These are phyloP conservation scores for Crithidia sp. DNA, from an alignment of 208 protist genomes.

Conservation along the genomic window DNA sequence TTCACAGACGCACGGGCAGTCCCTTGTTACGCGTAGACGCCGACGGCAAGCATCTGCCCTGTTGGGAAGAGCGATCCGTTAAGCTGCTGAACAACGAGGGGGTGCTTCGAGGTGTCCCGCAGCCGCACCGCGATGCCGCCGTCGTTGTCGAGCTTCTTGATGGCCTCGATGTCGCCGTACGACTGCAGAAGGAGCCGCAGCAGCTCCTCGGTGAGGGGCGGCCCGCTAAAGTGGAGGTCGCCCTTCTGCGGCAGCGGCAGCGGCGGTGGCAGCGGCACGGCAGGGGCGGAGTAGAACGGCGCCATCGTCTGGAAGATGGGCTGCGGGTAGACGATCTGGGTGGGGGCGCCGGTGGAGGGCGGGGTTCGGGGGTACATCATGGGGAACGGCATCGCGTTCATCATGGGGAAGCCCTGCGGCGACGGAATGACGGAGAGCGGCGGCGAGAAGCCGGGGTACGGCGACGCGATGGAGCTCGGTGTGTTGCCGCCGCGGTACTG, in stretches of 20 bases:
- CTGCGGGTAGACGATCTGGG: conserved; percentile 56
- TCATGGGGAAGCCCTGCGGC: conserved; percentile 53
- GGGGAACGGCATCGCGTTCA: conserved; percentile 50
- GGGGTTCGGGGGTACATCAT: conserved; percentile 58
- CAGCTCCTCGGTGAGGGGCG: conserved; percentile 58
- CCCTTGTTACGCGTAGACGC: conserved; percentile 60
- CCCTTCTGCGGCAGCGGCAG: conserved; percentile 61
- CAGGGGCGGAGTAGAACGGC: conserved; percentile 28
- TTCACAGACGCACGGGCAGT: not conserved
- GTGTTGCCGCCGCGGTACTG: conserved; percentile 59
- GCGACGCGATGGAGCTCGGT: conserved; percentile 30
- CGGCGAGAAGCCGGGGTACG: conserved; percentile 35
- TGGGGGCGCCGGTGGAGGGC: conserved; percentile 27
- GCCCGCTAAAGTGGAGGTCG: conserved; percentile 75
- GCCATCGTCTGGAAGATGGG: conserved; percentile 32
- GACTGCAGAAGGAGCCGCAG: conserved; percentile 65
- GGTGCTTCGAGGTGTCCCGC: conserved; percentile 52
- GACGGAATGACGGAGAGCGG: conserved; percentile 60
- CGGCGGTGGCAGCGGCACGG: conserved; percentile 40
- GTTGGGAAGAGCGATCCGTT: conserved; percentile 79
- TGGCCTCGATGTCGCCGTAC: conserved; percentile 66
- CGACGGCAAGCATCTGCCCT: conserved; percentile 69
- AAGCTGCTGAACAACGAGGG: conserved; percentile 72
- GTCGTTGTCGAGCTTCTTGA: conserved; percentile 53
- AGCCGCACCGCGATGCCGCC: conserved; percentile 65